These are phyloP conservation scores for Magnolia officinalis DNA, from an alignment of 164 flowering plant genomes.

Conservation along the genomic window DNA sequence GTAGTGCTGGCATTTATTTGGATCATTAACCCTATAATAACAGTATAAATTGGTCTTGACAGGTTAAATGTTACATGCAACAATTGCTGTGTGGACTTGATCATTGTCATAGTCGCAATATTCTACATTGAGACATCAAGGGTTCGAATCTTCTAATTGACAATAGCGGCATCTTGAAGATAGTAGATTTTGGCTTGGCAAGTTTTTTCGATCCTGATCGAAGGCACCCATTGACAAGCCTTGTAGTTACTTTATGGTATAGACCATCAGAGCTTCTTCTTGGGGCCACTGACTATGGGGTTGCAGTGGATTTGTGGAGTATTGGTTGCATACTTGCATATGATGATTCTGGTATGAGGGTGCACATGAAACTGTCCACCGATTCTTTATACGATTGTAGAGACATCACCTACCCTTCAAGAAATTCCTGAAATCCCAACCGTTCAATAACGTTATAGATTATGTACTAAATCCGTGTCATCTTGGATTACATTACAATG, in stretches of 20 bases:
- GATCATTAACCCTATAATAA: neutral
- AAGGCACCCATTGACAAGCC: conserved; percentile 80
- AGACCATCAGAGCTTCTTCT: conserved; percentile 96
- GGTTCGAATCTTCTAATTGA: conserved; percentile 94
- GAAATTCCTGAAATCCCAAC: conserved; percentile 50
- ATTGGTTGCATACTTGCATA: conserved; percentile 97
- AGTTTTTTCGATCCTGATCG: conserved; percentile 70
- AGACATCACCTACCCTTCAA: conserved; percentile 50
- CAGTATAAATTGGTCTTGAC: conserved; percentile 13
- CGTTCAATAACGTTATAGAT: no score
- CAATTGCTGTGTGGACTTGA: conserved; percentile 89
- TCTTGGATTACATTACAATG: no score
- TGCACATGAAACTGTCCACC: conserved; percentile 93
- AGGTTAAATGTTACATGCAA: conserved; percentile 96
- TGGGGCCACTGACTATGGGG: conserved; percentile 87
- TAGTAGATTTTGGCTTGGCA: conserved; percentile 96
- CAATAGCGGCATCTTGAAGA: conserved; percentile 80
- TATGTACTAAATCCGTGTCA: no score
- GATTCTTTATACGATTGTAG: conserved; percentile 74
- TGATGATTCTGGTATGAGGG: conserved; percentile 69
- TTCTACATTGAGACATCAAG: conserved; percentile 96
- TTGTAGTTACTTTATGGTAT: conserved; percentile 97
- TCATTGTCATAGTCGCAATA: conserved; percentile 82
- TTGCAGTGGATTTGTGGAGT: conserved; percentile 99
- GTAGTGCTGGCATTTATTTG: neutral